Evolutionary conservation across 495 filamentous ascomycete genomes (phyloP), one percentile per base, ranked within the genome.

Genomic region (Aspergillus diversus): DNA sequence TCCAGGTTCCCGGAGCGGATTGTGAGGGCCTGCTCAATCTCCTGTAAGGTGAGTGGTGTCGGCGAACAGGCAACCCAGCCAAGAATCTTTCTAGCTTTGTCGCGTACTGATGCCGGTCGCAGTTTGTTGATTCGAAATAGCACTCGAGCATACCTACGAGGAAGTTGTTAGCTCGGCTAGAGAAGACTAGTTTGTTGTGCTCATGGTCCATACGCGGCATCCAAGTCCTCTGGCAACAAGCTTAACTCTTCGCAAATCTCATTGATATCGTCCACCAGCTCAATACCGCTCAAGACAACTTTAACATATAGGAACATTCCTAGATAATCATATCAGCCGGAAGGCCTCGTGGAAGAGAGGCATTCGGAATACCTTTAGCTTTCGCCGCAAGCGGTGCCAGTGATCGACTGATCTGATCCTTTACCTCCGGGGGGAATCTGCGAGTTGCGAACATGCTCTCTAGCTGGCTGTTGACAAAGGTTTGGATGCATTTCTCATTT

Each of bases 271-370:
- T 55, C 33, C 33, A 55, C 33, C 5, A 33, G 12, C 32, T 55
- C 52, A 55, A 55, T n/a, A 2, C 52, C 33, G 15, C 15, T 5
- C 33, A 55, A 37, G 15, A 55, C 8, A 8, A 55, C 33, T 7
- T n/a, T 55, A 16, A 33, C 52, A 21, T 55, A 55, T n/a, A 55
- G 16, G 52, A 55, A 55, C 52, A 55, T 55, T 39, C 52, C 52
- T 55, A 6, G 5, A n/a, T 6, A 7, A 35, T 5, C n/a, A 6
- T n/a, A n/a, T 55, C 7, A 55, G 15, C 9, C 2, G 8, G 3
- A 4, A 1, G 52, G 9, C 1, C 34, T 37, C 9, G n/a, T 15
- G 5, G 1, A 55, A 8, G 5, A n/a, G 52, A 35, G 32, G 13
- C 2, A 4, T 15, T 11, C 5, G 1, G 5, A n/a, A 2, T n/a